Base-by-base conservation (phyloP, 2,329 filamentous ascomycete species). In the Stachybotrys echinatus region DNA sequence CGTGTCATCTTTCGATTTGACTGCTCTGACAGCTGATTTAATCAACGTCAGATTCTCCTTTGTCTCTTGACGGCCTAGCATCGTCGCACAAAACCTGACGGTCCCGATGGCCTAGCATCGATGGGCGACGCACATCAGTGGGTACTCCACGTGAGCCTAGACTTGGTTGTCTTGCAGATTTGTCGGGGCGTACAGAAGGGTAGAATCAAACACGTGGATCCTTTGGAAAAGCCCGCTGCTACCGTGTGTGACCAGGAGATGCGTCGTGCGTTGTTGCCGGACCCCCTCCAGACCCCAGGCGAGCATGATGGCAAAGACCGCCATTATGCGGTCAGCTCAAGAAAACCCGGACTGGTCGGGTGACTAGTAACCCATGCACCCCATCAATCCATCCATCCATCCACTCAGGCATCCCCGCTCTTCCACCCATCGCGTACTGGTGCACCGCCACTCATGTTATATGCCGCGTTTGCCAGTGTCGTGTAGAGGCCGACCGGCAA, bases 81-180 rank as follows among this genome's bases (percentile, higher is more conserved):
- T 34, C 14, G 27, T 34, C 14, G 27, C 27, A 34, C 27, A 34
- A 34, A 34, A 2, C 27, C 27, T 34, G 27, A 34, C 27, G 10
- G 10, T 34, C 3, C 27, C 5, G 27, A 34, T 34, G 27, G 52
- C 53, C 56, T 59, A 56, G 55, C 58, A 59, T 55, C 54, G 49
- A 51, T 55, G 61, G 60, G 53, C 58, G 52, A 52, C 53, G 60
- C 58, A 58, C 58, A 62, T 62, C 60, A 59, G 60, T 61, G 60
- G 60, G 48, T 53, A 60, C 58, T 62, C 60, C 60, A 62, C 60
- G 60, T 62, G 60, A 62, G 58, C 48, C 51, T 31, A 49, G 50
- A 46, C 53, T 49, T 54, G 53, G 58, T 51, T 58, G 57, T 57
- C 55, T 61, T 52, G 54, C 52, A 58, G 54, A 49, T 50, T 53